Conservation (phyloP, 495 filamentous ascomycete species). For the Penicillium arizonense region DNA sequence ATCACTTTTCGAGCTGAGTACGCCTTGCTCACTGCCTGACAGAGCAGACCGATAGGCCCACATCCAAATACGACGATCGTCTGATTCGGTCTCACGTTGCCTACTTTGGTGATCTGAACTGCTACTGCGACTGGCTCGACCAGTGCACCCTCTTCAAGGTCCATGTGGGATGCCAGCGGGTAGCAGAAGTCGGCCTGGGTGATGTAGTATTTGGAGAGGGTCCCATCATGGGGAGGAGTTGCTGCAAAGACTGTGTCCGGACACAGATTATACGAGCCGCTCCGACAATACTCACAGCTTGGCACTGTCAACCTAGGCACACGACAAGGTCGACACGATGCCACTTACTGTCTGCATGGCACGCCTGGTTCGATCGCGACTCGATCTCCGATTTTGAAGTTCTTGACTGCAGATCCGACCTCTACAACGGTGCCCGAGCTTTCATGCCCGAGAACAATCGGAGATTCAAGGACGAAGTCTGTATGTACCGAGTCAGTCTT, state of each 20-base stretch:
- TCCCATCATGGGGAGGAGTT: slow-evolving; percentile 78
- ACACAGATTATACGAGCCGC: slow-evolving; percentile 44
- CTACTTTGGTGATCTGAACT: slow-evolving; percentile 74
- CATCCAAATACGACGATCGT: slow-evolving; percentile 81
- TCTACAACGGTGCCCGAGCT: slow-evolving; percentile 61
- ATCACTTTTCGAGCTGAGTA: slow-evolving; percentile 75
- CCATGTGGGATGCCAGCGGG: slow-evolving; percentile 67
- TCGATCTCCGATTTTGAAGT: slow-evolving; percentile 62
- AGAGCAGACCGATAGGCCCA: slow-evolving; percentile 82
- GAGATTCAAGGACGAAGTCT: slow-evolving; percentile 66
- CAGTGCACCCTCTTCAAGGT: slow-evolving; percentile 77
- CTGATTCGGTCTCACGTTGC: slow-evolving; percentile 66
- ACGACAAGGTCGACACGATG: slow-evolving; percentile 3
- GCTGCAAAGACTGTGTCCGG: slow-evolving; percentile 78
- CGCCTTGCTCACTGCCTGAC: slow-evolving; percentile 68
- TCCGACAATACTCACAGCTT: slow-evolving; percentile 41
- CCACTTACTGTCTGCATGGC: slow-evolving; percentile 56
- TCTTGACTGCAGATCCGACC: slow-evolving; percentile 54
- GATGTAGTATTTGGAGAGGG: slow-evolving; percentile 73
- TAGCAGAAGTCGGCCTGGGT: slow-evolving; percentile 80
- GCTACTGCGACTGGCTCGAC: slow-evolving; percentile 82
- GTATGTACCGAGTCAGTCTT: neutral
- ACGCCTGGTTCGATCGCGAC: slow-evolving; percentile 81
- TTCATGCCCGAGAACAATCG: slow-evolving; percentile 68
- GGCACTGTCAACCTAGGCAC: neutral